Base-by-base conservation (phyloP, 345 rosid genomes). In the Camelina sativa region DNA sequence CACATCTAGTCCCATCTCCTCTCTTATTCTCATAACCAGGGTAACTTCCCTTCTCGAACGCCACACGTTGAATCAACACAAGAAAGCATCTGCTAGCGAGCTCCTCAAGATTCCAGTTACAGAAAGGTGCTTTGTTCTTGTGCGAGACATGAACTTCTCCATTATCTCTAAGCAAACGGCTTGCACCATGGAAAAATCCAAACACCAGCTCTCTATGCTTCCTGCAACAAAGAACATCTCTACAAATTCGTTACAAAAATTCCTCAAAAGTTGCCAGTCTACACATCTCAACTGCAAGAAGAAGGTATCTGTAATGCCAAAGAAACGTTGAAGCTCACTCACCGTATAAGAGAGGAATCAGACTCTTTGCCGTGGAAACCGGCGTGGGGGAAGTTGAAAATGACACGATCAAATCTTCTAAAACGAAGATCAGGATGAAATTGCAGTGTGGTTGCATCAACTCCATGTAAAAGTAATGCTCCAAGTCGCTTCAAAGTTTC, bases 111-210 rank as follows among this genome's bases (percentile, higher is more conserved):
- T 86, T 81, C 93, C 91, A 90, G 41, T 32, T 2, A 77, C 74
- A 78, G 72, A 71, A 88, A 12, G 91, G 93, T 41, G 28, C 13
- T 1, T 68, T 71, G 19, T 81, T 85, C 79, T 85, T 88, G 80
- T 90, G 93, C 52, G 78, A 79, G 9, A 90, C 87, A 70, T 88
- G 91, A 11, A 86, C 61, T 81, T 90, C 81, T 13, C 90, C 90
- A 7, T 76, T 0, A 11, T 52, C 75, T 59, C 68, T 68, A 19
- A 89, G 71, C 85, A 87, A 80, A 22, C 23, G 60, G 37, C 81
- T 80, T 37, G 91, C 87, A 69, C 76, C 73, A 56, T 23, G 53
- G 65, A 89, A 84, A 79, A 86, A 87, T 8, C 79, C 80, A 4
- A 11, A 20, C 73, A 80, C 78, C 51, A 89, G 82, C 0, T 12